These are phyloP conservation scores for Panaeolus papilionaceus DNA, from an alignment of 768 basidiomycete genomes.

Conservation along the genomic window DNA sequence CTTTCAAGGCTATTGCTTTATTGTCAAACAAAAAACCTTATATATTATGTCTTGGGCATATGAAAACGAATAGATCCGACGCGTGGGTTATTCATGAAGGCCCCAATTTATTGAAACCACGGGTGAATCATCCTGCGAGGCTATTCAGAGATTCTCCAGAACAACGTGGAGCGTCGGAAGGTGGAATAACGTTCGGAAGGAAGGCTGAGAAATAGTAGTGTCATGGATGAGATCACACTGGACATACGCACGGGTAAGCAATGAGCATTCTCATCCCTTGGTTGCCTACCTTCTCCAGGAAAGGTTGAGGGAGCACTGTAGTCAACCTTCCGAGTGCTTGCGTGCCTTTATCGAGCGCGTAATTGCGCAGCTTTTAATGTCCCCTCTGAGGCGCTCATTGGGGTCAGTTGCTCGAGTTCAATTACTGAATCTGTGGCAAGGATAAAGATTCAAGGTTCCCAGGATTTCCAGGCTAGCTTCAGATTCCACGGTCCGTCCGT, in stretches of 20 bases:
- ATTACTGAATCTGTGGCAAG: background rate
- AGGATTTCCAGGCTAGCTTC: background rate
- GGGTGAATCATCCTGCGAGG: constrained; percentile 2
- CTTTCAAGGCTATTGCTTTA: background rate
- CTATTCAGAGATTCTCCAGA: background rate
- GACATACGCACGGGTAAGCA: background rate
- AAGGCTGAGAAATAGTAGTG: background rate
- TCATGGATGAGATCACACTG: background rate
- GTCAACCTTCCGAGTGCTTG: background rate
- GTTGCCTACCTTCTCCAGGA: too few relatives aligned
- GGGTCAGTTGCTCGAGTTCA: background rate
- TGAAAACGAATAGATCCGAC: background rate
- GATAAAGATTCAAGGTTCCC: background rate
- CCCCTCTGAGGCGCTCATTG: background rate
- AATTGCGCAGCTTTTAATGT: background rate
- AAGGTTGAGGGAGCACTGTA: too few relatives aligned
- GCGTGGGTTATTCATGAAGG: background rate
- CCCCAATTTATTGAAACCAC: background rate
- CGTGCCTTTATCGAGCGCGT: background rate
- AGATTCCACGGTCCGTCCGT: background rate
- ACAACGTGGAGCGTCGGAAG: constrained; percentile 1
- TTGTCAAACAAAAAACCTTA: constrained; percentile 3
- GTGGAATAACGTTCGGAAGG: background rate
- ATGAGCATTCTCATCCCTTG: background rate
- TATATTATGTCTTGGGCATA: background rate